Percentiles rank a stretch among this genome's conserved stretches.
phyloP scores from a whole-genome alignment of 768 basidiomycete species.

The Kwoniella mangroviensis region DNA sequence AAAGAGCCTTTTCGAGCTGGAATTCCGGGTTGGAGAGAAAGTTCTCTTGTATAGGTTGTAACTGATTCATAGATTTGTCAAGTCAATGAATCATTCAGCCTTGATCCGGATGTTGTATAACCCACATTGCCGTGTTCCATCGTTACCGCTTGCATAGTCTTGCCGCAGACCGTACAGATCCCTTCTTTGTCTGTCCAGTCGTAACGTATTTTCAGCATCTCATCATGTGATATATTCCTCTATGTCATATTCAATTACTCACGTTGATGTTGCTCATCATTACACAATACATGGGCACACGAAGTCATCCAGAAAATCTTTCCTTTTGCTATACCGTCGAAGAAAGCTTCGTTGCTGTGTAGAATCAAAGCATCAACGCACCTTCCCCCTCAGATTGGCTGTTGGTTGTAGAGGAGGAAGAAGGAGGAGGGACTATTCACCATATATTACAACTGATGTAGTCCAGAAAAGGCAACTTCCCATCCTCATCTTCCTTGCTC shows the following conservation, averaged over 20 bases:
- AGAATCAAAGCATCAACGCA: too few relatives aligned
- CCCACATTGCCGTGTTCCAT: constrained; percentile 15
- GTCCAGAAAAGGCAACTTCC: constrained; percentile 29
- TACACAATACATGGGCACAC: constrained; percentile 26
- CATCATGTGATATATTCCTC: too few relatives aligned
- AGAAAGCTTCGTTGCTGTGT: constrained; percentile 13
- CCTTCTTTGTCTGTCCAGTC: constrained; percentile 17
- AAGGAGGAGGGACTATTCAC: constrained; percentile 11
- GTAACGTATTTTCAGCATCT: too few relatives aligned
- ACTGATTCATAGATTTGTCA: not conserved
- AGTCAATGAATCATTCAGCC: not conserved
- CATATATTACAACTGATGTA: constrained; percentile 34
- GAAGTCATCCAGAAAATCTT: constrained; percentile 25
- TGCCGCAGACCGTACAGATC: constrained; percentile 18
- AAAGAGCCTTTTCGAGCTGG: not conserved
- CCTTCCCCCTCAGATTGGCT: too few relatives aligned
- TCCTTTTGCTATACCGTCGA: constrained; percentile 11
- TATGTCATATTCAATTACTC: too few relatives aligned
- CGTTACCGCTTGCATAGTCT: constrained; percentile 8
- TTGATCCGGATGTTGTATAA: not conserved
- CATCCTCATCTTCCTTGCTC: constrained; percentile 7
- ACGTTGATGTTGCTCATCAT: constrained; percentile 19
- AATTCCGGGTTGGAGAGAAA: constrained; percentile 1
- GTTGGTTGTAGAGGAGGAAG: too few relatives aligned
- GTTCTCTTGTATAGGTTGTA: not conserved